Conservation (phyloP, 2,329 filamentous ascomycete species). For the Aspergillus sp. region DNA sequence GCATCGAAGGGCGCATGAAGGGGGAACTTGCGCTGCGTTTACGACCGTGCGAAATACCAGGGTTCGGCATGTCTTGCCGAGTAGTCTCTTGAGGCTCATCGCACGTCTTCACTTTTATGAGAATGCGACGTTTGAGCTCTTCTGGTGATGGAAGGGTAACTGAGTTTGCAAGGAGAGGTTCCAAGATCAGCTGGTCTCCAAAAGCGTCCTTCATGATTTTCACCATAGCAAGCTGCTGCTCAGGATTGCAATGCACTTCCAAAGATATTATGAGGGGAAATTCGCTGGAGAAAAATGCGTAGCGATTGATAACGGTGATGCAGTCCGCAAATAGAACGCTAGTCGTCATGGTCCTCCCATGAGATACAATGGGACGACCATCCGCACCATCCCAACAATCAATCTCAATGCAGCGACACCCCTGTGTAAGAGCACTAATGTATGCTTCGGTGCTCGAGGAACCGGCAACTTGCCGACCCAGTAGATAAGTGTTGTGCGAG, state of each 20-base stretch:
- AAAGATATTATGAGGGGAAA: slow-evolving; percentile 94
- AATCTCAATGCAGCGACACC: slow-evolving; percentile 93
- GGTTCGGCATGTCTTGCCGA: slow-evolving; percentile 40
- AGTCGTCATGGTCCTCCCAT: slow-evolving; percentile 85
- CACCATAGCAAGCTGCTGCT: slow-evolving; percentile 86
- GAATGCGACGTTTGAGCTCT: slow-evolving; percentile 75
- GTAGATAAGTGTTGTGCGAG: slow-evolving; percentile 96
- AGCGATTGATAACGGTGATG: slow-evolving; percentile 89
- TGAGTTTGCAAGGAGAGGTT: slow-evolving; percentile 69
- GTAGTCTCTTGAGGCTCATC: slow-evolving; percentile 52
- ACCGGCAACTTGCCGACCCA: slow-evolving; percentile 85
- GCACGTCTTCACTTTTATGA: slow-evolving; percentile 93
- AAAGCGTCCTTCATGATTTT: slow-evolving; percentile 85
- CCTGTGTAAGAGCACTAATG: slow-evolving; percentile 80
- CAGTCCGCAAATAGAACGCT: slow-evolving; percentile 88
- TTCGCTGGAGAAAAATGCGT: slow-evolving; percentile 82
- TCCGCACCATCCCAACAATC: slow-evolving; percentile 96
- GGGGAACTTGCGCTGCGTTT: slow-evolving; percentile 76
- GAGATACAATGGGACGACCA: slow-evolving; percentile 83
- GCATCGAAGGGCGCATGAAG: slow-evolving; percentile 62
- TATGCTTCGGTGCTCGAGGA: slow-evolving; percentile 94
- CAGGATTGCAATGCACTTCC: slow-evolving; percentile 84
- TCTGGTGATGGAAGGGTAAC: slow-evolving; percentile 79
- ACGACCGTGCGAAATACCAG: slow-evolving; percentile 42
- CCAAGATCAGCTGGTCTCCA: slow-evolving; percentile 72